These are phyloP conservation scores for Middelhovenomyces tepae DNA, from an alignment of 805 yeast species.

Conservation along the genomic window DNA sequence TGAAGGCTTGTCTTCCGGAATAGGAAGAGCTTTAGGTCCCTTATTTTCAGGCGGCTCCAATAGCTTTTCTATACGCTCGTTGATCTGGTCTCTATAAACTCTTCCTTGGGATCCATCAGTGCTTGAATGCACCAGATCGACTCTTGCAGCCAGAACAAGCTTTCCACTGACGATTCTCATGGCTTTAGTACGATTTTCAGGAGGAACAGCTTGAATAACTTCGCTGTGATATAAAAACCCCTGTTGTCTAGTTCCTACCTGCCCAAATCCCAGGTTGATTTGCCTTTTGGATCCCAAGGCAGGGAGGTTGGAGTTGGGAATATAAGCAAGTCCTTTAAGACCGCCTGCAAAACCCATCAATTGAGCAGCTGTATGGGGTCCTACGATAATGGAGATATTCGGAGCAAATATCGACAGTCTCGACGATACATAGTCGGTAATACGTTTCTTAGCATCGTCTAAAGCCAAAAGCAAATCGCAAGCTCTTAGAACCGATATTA, in stretches of 20 bases:
- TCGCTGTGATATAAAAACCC: constrained; percentile 63
- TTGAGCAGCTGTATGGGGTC: constrained; percentile 65
- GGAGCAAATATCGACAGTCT: constrained; percentile 64
- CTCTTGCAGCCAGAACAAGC: constrained; percentile 69
- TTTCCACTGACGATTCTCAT: constrained; percentile 75
- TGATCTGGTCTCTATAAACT: constrained; percentile 52
- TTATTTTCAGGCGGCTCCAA: constrained; percentile 66
- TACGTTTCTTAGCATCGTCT: constrained; percentile 32
- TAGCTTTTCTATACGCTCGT: constrained; percentile 56
- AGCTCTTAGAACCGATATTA: constrained; percentile 34
- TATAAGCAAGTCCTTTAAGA: constrained; percentile 48
- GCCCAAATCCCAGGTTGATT: constrained; percentile 32
- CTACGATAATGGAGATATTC: constrained; percentile 63
- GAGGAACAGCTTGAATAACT: constrained; percentile 49
- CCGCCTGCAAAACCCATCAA: constrained; percentile 65
- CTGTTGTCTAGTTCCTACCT: constrained; percentile 45
- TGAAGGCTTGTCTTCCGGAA: constrained; percentile 67
- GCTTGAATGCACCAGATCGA: constrained; percentile 48
- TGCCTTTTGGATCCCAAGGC: constrained; percentile 56
- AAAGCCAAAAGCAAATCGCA: constrained; percentile 43
- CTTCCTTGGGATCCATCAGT: constrained; percentile 47
- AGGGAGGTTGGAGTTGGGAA: constrained; percentile 80
- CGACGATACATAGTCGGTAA: constrained; percentile 47
- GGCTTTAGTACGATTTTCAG: constrained; percentile 55
- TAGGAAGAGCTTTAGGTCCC: constrained; percentile 55